phyloP scores from a whole-genome alignment of 441 rosid genomes.

The Adansonia grandidieri region DNA sequence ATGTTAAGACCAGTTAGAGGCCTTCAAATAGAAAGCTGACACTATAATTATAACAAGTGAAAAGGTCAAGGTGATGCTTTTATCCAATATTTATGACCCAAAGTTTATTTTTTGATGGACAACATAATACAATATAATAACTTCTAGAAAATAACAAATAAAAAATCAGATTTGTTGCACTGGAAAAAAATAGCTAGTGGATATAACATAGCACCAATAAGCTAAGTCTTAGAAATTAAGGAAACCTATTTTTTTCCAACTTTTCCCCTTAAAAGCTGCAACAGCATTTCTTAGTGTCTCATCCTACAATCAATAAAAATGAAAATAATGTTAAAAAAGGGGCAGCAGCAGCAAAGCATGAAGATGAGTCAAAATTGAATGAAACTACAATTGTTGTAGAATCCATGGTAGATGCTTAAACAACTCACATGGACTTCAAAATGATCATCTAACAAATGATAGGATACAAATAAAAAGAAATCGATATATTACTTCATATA shows the following conservation, averaged over 20 bases:
- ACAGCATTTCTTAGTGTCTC: slow-evolving; percentile 90
- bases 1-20: neutral
- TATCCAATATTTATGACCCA: neutral
- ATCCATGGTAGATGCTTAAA: neutral
- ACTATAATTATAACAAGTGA: neutral
- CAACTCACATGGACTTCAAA: slow-evolving; percentile 14
- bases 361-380: neutral
- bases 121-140: neutral
- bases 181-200: neutral
- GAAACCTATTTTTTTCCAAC: slow-evolving; percentile 95
- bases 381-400: slow-evolving; percentile 1
- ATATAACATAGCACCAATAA: neutral
- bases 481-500: neutral
- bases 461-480: neutral
- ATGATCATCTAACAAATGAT: neutral
- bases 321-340: slow-evolving; percentile 1
- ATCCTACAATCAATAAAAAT: slow-evolving; percentile 60
- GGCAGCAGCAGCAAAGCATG: slow-evolving; percentile 1
- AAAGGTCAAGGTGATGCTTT: neutral
- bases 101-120: neutral
- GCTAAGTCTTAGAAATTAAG: slow-evolving; percentile 24
- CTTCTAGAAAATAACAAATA: slow-evolving; percentile 20
- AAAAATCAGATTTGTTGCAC: slow-evolving; percentile 14
- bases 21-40: neutral
- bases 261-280: slow-evolving; percentile 73